Base-by-base conservation (phyloP, 2,329 filamentous ascomycete species). In the Diaporthe amygdali region DNA sequence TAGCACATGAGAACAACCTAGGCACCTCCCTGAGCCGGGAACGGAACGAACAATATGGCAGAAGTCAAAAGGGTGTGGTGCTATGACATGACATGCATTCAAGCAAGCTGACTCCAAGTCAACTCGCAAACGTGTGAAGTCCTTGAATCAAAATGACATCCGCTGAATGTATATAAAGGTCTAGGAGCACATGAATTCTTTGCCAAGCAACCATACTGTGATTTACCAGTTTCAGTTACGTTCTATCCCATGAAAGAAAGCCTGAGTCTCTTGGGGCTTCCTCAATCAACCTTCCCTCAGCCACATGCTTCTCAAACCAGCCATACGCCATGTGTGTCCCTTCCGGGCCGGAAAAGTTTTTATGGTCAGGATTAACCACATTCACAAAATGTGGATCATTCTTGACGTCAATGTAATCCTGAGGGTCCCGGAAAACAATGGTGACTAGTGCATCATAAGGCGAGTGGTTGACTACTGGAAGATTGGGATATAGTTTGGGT, bases 321-420 rank as follows among this genome's bases (percentile, higher is more conserved):
- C 55, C 55, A 44, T 59, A 59, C 22, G 55, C 55, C 55, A 59
- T 59, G 4, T 59, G 37, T 5, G 55, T 59, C 15, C 55, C 55
- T 27, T 44, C 55, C 7, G 55, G 55, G n/a, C 25, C 14, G 8
- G 37, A 44, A 25, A 59, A 59, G 25, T 59, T 41, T 44, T 59
- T 44, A 44, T 59, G 55, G 44, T 59, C 55, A n/a, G 55, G 37
- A 9, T 59, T 59, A 7, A 59, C 55, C 15, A 59, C 37, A 15
- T 44, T 59, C n/a, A 56, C 52, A 59, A 59, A 59, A 44, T 59
- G 55, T 9, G 55, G 37, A 37, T 59, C 55, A 5, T 59, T 59
- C 25, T 59, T 59, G 8, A 59, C 55, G 37, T 59, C 37, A 8
- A 59, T 59, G 4, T 59, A 59, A 17, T 59, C 55, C 44, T 59